Conservation (phyloP, 139 green algal species). For the Chlorella sorokiniana region DNA sequence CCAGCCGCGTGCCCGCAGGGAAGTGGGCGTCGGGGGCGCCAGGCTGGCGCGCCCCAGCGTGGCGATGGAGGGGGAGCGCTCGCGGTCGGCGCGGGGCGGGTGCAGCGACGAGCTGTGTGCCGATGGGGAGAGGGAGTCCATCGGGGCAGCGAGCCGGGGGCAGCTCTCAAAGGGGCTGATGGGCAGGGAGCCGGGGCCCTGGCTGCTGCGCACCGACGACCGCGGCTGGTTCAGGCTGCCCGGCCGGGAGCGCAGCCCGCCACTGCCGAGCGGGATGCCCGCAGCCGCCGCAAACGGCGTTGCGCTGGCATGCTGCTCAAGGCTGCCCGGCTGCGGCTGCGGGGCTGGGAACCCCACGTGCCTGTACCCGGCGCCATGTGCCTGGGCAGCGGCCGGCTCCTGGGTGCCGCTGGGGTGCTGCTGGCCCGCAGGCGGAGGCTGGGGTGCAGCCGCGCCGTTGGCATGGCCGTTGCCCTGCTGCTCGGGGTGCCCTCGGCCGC, state of each 20-base stretch:
- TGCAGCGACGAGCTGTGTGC: too few relatives aligned
- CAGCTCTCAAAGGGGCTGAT: conserved; percentile 12
- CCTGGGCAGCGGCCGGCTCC: too few relatives aligned
- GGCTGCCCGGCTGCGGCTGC: not conserved
- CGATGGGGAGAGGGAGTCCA: too few relatives aligned
- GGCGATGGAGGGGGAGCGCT: too few relatives aligned
- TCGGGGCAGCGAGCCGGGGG: not conserved
- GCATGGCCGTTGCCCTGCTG: not conserved
- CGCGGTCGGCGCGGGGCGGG: too few relatives aligned
- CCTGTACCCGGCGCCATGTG: too few relatives aligned
- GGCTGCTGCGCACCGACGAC: not conserved
- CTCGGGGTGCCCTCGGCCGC: too few relatives aligned
- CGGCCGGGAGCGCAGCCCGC: too few relatives aligned
- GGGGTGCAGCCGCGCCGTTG: too few relatives aligned
- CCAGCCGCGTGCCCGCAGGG: not conserved
- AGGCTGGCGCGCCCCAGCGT: not conserved
- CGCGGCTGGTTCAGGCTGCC: not conserved
- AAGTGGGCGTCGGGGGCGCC: not conserved
- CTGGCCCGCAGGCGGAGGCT: too few relatives aligned
- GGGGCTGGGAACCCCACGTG: too few relatives aligned
- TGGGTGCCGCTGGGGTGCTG: too few relatives aligned
- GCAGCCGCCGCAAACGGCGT: not conserved
- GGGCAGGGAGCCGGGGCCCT: not conserved
- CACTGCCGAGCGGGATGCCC: not conserved
- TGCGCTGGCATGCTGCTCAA: not conserved